Percentiles rank a stretch among this genome's conserved stretches.
These are phyloP conservation scores for Ogataea henricii DNA, from an alignment of 805 yeast genomes.

Conservation along the genomic window DNA sequence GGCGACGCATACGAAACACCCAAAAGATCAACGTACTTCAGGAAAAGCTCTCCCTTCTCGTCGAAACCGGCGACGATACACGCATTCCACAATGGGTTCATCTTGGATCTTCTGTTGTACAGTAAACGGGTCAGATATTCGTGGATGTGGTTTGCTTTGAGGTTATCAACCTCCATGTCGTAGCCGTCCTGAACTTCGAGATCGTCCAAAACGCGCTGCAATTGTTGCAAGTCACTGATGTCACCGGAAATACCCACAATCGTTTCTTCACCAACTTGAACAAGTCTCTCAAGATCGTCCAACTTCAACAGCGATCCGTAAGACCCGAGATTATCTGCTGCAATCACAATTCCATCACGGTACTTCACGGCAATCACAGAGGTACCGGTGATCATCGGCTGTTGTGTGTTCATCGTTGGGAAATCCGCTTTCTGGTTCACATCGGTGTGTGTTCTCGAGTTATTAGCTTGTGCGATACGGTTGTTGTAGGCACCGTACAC, in stretches of 20 bases:
- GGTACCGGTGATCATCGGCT: slow-evolving; percentile 95
- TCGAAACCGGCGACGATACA: slow-evolving; percentile 87
- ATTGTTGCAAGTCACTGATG: slow-evolving; percentile 86
- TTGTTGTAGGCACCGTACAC: slow-evolving; percentile 81
- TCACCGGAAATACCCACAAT: slow-evolving; percentile 95
- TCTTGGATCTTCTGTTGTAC: slow-evolving; percentile 85
- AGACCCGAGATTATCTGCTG: slow-evolving; percentile 92
- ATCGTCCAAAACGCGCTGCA: slow-evolving; percentile 73
- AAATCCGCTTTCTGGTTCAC: slow-evolving; percentile 37
- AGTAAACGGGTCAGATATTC: slow-evolving; percentile 82
- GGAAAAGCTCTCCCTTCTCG: slow-evolving; percentile 66
- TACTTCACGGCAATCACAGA: slow-evolving; percentile 91
- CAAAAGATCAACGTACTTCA: slow-evolving; percentile 84
- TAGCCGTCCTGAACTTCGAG: slow-evolving; percentile 78
- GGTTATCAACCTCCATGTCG: slow-evolving; percentile 62
- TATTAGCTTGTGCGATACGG: slow-evolving; percentile 65
- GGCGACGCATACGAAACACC: slow-evolving; percentile 92
- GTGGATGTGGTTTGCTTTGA: slow-evolving; percentile 86
- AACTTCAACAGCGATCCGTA: slow-evolving; percentile 92
- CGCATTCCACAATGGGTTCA: slow-evolving; percentile 97
- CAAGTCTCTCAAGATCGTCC: slow-evolving; percentile 79
- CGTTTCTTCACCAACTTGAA: slow-evolving; percentile 81
- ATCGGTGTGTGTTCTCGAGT: slow-evolving; percentile 24
- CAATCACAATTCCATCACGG: slow-evolving; percentile 86
- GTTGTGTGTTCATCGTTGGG: slow-evolving; percentile 86